phyloP scores from a whole-genome alignment of 1,139 yeast species.

The Zygosaccharomyces sapae region DNA sequence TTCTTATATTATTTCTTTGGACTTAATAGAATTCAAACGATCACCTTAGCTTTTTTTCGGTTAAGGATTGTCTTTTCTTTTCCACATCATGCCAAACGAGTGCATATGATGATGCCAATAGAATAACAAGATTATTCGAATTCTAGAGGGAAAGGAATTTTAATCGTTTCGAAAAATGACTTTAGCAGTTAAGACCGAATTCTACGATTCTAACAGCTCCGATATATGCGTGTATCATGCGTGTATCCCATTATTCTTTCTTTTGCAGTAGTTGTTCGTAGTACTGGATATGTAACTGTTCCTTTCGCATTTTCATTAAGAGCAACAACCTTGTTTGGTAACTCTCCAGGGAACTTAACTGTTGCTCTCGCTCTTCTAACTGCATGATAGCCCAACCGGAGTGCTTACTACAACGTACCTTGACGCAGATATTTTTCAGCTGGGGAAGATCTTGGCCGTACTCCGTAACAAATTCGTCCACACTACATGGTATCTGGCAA shows the following conservation, averaged over 20 bases:
- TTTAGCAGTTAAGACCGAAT: no score
- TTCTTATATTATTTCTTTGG: no score
- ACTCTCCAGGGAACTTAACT: conserved; percentile 26
- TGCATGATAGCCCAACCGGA: conserved; percentile 31
- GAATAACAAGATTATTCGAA: not conserved
- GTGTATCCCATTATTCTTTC: conserved; percentile 2
- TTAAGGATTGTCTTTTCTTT: not conserved
- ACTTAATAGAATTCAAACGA: no score
- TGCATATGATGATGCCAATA: not conserved
- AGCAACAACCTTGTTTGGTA: conserved; percentile 25
- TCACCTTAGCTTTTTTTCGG: not conserved
- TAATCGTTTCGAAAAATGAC: no score
- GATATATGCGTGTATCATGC: no score
- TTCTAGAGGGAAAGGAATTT: no score
- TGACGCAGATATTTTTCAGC: conserved; percentile 27
- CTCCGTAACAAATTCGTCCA: conserved; percentile 20
- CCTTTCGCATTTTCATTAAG: conserved; percentile 27
- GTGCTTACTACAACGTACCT: conserved; percentile 30
- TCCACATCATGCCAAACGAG: not conserved
- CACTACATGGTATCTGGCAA: conserved; percentile 18
- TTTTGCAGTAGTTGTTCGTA: conserved; percentile 22
- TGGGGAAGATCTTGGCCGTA: conserved; percentile 13
- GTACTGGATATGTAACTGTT: conserved; percentile 29
- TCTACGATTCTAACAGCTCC: not conserved
- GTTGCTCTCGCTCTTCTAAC: conserved; percentile 23